Evolutionary conservation across 1,284 basidiomycete genomes (phyloP), one percentile per base, ranked within the genome.

Genomic region (Malassezia arunalokei): DNA sequence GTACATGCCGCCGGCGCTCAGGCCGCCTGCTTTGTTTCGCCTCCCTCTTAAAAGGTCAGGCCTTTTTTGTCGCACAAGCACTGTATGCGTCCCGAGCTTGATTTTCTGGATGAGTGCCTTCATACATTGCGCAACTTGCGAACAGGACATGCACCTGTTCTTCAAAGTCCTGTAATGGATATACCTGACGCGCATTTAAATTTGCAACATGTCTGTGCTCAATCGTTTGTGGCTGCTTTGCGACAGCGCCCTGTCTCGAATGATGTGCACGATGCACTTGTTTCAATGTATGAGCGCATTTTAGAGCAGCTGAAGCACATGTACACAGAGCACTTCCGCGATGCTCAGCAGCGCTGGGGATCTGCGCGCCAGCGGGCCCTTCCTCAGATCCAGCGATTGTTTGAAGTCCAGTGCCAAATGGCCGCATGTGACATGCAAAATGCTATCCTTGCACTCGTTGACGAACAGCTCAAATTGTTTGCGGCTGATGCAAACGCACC

Each of bases 61-160:
- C 20, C 12, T 24, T 2, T 40, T 40, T 8, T n/a, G n/a, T n/a
- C n/a, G n/a, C n/a, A n/a, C n/a, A n/a, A n/a, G n/a, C 20, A 2
- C 17, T 17, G 6, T 3, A 40, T 51, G 49, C 42, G 38, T 17
- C 31, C 37, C 15, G 46, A 44, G 20, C 46, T 54, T 5, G 40
- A 38, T 17, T 43, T 49, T 29, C 24, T 49, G 11, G 51, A 54
- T 27, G 40, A 40, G n/a, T 54, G 45, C 46, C 43, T 54, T 8
- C 9, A 28, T 28, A 47, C 31, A 28, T 33, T 54, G 15, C 46
- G 17, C n/a, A 27, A 31, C 8, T 29, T 54, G 7, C 24, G 35
- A 11, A 20, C 27, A 9, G 42, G n/a, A 14, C 17, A 9, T 40
- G 9, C 39, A 24, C 20, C 39, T 17, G n/a, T 39, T 17, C 33